phyloP scores from a whole-genome alignment of 148 eudicot species.

The Silene uniflora region DNA sequence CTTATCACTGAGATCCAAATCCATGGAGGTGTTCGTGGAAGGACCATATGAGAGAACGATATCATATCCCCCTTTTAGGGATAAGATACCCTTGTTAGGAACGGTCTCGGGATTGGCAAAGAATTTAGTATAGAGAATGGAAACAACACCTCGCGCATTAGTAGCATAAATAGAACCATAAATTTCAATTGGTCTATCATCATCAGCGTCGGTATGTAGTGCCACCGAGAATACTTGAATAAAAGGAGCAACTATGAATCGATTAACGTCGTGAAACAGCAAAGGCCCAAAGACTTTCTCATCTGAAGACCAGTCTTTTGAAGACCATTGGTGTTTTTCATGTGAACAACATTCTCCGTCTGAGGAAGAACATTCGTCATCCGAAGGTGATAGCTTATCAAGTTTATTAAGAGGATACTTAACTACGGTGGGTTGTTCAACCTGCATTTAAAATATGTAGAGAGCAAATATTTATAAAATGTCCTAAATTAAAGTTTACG shows the following conservation, averaged over 20 bases:
- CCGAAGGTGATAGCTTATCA: not conserved
- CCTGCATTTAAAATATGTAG: no score
- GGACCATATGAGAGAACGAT: not conserved
- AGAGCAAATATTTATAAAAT: no score
- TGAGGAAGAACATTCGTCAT: not conserved
- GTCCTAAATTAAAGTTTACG: no score
- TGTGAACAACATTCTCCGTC: not conserved
- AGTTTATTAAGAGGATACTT: not conserved
- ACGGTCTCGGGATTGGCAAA: not conserved
- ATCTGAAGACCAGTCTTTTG: not conserved
- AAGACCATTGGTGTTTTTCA: not conserved
- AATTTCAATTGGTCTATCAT: not conserved
- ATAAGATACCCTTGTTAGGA: not conserved
- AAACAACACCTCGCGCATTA: not conserved
- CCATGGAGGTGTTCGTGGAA: not conserved
- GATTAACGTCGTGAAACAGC: not conserved
- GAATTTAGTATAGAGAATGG: not conserved
- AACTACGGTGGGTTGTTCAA: no score
- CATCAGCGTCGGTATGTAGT: no score
- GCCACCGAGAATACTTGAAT: not conserved
- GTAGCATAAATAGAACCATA: not conserved
- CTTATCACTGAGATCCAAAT: no score
- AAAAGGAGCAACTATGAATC: not conserved
- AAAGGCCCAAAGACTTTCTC: not conserved
- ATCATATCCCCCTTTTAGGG: not conserved